Base-by-base conservation (phyloP, 768 basidiomycete species). In the Termitomyces sp. region DNA sequence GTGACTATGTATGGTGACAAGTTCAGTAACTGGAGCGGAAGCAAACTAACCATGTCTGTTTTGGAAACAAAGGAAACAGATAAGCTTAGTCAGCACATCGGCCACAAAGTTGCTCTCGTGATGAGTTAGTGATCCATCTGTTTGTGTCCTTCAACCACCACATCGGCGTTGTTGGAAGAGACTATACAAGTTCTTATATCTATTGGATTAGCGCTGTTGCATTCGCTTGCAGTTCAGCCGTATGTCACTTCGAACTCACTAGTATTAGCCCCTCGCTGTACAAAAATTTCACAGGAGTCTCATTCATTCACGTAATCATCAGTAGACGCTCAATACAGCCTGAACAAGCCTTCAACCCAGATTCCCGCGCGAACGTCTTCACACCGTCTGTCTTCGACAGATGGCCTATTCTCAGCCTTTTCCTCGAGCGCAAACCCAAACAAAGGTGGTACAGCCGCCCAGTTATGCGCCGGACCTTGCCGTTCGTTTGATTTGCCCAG, bases 401-500 rank as follows among this genome's bases (percentile, higher is more conserved):
- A 83, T 91, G 88, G 86, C 87, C 37, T 90, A 84, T 69, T 75
- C 83, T 56, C 87, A 92, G 71, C 90, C 91, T 11, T 93, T 93
- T 59, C 91, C 91, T 61, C 84, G 91, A 61, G 88, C 89, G 52
- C 79, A 80, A 39, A 80, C 82, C 36, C 77, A 75, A 54, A 73
- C 73, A 36, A 85, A 86, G 70, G 74, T 69, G 45, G 75, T 80
- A 31, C 81, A 83, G 64, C 82, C 81, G 55, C 75, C 78, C 34
- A 82, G 81, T 20, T 92, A 80, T 71, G 90, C 87, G 31, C 91
- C 91, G 37, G 92, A 94, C 73, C 81, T 94, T 58, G 86, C 90
- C 52, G 89, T 94, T 63, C 89, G 92, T 49, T 85, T 94, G 67
- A 91, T 95, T 65, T 98, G 96, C 70, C 95, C 95, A 22, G 95